These are phyloP conservation scores for Bigelowiella natans DNA, from an alignment of 78 protist species.

Conservation along the genomic window DNA sequence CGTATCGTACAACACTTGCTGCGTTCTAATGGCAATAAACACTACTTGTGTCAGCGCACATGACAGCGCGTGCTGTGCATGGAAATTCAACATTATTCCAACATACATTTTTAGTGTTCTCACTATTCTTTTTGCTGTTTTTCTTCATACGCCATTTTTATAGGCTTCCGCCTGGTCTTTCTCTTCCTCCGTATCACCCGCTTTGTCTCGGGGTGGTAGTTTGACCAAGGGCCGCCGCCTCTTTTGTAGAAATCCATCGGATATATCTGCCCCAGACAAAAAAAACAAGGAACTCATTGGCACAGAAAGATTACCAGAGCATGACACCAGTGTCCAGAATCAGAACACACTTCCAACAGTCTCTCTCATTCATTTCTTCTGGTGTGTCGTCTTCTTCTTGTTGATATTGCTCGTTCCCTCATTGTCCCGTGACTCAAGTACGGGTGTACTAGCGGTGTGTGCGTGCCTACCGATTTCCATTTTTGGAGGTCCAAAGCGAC, in stretches of 20 bases:
- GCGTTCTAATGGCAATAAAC: no score
- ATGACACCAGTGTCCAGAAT: background rate
- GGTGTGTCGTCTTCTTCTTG: background rate
- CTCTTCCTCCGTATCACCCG: no score
- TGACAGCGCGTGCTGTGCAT: no score
- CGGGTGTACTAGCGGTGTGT: no score
- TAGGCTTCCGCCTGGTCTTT: no score
- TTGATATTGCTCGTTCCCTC: background rate
- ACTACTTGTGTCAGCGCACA: no score
- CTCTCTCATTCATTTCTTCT: background rate
- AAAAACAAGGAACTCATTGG: background rate
- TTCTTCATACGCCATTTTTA: no score
- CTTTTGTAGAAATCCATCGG: background rate
- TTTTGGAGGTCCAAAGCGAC: slow-evolving; percentile 60
- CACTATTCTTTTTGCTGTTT: no score
- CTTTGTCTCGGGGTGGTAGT: background rate
- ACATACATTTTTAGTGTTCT: no score
- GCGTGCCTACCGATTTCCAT: slow-evolving; percentile 44
- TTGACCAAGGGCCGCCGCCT: background rate
- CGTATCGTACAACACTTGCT: no score
- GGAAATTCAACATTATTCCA: no score
- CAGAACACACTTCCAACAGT: background rate
- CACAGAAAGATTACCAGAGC: background rate
- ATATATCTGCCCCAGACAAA: background rate
- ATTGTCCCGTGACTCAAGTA: no score